phyloP scores from a whole-genome alignment of 2,329 filamentous ascomycete species.

The Furcasterigmium furcatum region DNA sequence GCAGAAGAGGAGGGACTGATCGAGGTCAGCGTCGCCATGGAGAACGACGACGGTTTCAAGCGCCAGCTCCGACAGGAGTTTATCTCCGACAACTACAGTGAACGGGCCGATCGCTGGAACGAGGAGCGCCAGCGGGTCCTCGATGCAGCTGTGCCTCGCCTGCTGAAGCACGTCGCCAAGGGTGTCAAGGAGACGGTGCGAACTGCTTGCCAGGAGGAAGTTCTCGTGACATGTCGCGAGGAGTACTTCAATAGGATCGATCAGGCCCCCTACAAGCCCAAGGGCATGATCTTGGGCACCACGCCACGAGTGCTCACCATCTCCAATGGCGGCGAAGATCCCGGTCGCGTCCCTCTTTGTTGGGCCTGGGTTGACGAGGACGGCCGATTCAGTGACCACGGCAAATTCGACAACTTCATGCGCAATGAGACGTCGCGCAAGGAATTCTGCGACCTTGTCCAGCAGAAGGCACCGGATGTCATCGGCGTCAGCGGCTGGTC shows the following conservation, averaged over 20 bases:
- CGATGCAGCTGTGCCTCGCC: constrained; percentile 74
- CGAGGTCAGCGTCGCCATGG: constrained; percentile 76
- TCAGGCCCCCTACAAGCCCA: constrained; percentile 93
- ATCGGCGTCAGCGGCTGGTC: constrained; percentile 87
- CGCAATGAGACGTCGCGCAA: constrained; percentile 65
- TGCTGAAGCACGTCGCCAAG: constrained; percentile 81
- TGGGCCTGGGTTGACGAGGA: constrained; percentile 96
- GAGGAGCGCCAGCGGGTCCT: constrained; percentile 80
- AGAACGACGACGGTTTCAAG: constrained; percentile 73
- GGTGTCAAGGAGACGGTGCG: constrained; percentile 93
- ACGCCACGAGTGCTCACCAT: constrained; percentile 82
- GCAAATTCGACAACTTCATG: constrained; percentile 78
- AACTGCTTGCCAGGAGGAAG: constrained; percentile 88
- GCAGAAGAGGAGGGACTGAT: constrained; percentile 92
- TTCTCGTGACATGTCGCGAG: constrained; percentile 84
- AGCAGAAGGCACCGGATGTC: constrained; percentile 81
- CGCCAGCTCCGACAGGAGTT: constrained; percentile 78
- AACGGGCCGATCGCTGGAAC: constrained; percentile 94
- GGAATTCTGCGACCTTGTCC: constrained; percentile 74
- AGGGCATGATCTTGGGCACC: constrained; percentile 86
- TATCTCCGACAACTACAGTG: constrained; percentile 91
- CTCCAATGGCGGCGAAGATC: constrained; percentile 78
- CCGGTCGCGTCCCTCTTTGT: constrained; percentile 72
- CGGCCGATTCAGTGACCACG: constrained; percentile 82
- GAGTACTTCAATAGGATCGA: constrained; percentile 88